phyloP scores from a whole-genome alignment of 352 stramenopile genomes.

The Globisporangium acanthophoron region DNA sequence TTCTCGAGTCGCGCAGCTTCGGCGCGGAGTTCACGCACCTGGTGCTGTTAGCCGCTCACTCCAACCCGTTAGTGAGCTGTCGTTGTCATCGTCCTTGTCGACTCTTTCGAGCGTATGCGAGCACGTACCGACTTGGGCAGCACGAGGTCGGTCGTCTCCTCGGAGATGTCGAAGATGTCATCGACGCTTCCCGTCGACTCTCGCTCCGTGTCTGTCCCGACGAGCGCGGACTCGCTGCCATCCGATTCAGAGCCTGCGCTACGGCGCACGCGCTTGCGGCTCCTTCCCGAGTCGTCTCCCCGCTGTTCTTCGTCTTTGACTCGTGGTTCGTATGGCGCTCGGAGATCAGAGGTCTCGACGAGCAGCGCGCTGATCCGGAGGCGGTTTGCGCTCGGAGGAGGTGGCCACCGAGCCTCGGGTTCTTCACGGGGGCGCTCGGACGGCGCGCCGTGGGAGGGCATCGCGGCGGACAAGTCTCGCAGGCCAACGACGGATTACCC shows the following conservation, averaged over 20 bases:
- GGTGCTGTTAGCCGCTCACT: neutral
- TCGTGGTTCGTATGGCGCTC: neutral
- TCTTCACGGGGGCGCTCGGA: neutral
- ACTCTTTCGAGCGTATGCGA: neutral
- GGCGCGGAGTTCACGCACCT: conserved; percentile 2
- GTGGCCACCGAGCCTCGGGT: neutral
- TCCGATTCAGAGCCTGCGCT: neutral
- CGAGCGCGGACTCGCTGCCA: neutral
- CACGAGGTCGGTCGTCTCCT: neutral
- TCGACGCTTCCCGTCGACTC: neutral
- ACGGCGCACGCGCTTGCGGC: neutral
- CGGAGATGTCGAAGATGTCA: neutral
- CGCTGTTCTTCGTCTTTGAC: neutral
- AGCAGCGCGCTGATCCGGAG: conserved; percentile 1
- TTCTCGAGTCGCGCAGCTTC: neutral
- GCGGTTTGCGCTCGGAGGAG: neutral
- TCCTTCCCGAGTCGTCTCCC: neutral
- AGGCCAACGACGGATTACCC: no score
- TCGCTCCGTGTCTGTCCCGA: neutral
- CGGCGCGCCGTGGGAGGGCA: no score
- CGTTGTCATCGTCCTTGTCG: neutral
- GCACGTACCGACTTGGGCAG: conserved; percentile 1
- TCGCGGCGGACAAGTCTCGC: no score
- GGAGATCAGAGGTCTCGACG: neutral
- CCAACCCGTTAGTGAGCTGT: neutral